Evolutionary conservation across 257 asterid genomes (phyloP), one percentile per base, ranked within the genome.

Genomic region (Solanum bulbocastanum): DNA sequence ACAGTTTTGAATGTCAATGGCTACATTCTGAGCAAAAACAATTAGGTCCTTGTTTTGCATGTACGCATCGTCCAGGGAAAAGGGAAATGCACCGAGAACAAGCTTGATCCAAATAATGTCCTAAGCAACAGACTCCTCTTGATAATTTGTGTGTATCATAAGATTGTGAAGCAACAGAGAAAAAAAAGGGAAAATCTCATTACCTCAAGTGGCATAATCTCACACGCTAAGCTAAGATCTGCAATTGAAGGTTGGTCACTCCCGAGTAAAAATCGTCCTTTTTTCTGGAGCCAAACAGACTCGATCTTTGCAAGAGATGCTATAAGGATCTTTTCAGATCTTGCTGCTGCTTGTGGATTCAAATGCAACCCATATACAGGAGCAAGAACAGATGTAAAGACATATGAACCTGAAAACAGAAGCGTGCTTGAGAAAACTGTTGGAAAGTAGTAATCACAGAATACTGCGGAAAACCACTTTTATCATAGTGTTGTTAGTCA

Each of bases 181-280:
- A 44, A 39, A 66, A 14, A 30, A 69, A 7, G 23, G 37, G 35
- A 68, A 68, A 66, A 88, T 27, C 74, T 37, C 60, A 58, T 78
- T 91, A 97, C 99, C 98, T 96, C 92, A 84, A 96, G 98, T 88
- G 92, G 93, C 98, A 94, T 92, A 87, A 95, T 88, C 91, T 95
- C 99, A 87, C 98, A 97, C 46, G 93, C 98, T 87, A 97, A 91
- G 87, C 96, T 94, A 89, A 97, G 94, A 90, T 96, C 99, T 3
- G 98, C 98, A 46, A 97, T 93, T 66, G 99, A 97, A 83, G 98
- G 98, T 66, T 94, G 96, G 33, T 49, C 83, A 90, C 93, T 93
- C 68, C 98, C 98, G 36, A 96, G 91, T 87, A 96, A 90, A 91
- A 97, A 97, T 5, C 91, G 93, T 7, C 98, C 98, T 0, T 88